Conservation (phyloP, 2,329 filamentous ascomycete species). For the Dichotomopilus funicola region DNA sequence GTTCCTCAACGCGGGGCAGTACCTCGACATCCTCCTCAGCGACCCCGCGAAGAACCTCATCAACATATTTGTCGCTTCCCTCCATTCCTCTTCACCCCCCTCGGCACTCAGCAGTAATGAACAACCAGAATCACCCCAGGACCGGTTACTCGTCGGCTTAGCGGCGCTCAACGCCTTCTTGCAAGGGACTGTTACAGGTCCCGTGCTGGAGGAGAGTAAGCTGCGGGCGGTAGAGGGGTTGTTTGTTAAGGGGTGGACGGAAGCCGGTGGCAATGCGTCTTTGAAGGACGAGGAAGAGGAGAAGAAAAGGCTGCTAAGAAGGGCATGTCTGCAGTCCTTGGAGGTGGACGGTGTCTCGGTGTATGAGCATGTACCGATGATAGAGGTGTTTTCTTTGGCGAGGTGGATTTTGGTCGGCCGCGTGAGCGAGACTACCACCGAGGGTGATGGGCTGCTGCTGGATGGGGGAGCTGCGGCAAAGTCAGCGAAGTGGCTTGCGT, state of each 20-base stretch:
- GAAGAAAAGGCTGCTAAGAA: conserved; percentile 35
- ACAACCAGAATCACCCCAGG: background rate
- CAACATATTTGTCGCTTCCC: conserved; percentile 11
- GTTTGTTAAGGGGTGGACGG: conserved; percentile 23
- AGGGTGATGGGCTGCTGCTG: conserved; percentile 17
- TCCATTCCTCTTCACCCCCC: background rate
- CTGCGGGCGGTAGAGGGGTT: conserved; percentile 28
- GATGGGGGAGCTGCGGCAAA: conserved; percentile 28
- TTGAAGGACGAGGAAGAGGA: background rate
- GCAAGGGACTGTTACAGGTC: conserved; percentile 83
- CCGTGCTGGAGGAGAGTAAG: conserved; percentile 50
- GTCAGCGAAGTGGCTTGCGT: conserved; percentile 52
- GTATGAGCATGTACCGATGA: conserved; percentile 74
- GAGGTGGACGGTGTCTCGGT: conserved; percentile 78
- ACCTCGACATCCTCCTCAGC: conserved; percentile 21
- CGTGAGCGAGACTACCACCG: background rate
- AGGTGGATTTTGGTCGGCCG: conserved; percentile 36
- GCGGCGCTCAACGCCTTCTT: conserved; percentile 72
- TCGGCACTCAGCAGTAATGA: too few relatives aligned
- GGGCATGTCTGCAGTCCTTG: conserved; percentile 59
- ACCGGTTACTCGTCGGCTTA: conserved; percentile 49
- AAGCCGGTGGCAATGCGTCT: too few relatives aligned
- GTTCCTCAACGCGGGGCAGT: conserved; percentile 17
- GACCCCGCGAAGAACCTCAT: conserved; percentile 16
- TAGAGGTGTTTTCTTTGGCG: conserved; percentile 79